A percentile compares a stretch with the other conserved stretches of the same genome.
phyloP scores from a whole-genome alignment of 2,329 filamentous ascomycete species.

The Phialocephala sp. region DNA sequence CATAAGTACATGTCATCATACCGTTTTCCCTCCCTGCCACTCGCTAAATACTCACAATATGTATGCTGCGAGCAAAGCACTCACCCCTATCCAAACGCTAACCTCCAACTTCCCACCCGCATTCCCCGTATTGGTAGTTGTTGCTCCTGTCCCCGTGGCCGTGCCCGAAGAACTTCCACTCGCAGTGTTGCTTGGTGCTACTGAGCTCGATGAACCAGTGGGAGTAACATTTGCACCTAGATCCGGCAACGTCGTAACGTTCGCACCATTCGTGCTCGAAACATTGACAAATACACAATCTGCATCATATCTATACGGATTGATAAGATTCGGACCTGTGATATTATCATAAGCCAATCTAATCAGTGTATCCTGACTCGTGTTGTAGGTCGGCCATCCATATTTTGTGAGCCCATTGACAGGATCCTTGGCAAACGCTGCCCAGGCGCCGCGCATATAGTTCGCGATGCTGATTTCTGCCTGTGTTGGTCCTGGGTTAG shows the following conservation, averaged over 20 bases:
- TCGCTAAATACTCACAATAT: not conserved
- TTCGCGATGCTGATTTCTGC: slow-evolving; percentile 42
- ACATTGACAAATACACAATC: slow-evolving; percentile 36
- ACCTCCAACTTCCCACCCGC: not conserved
- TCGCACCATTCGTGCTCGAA: slow-evolving; percentile 22
- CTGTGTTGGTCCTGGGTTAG: slow-evolving; percentile 32
- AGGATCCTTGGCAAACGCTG: slow-evolving; percentile 48
- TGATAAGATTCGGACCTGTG: slow-evolving; percentile 40
- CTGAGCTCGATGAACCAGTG: slow-evolving; percentile 10
- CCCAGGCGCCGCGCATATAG: slow-evolving; percentile 48
- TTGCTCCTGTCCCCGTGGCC: not conserved
- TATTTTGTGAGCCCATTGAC: slow-evolving; percentile 42
- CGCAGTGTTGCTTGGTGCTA: not conserved
- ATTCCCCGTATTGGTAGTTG: not conserved
- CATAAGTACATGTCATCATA: not conserved
- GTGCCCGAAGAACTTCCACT: not conserved
- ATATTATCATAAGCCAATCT: slow-evolving; percentile 40
- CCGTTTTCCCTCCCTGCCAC: not conserved
- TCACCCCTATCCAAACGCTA: not conserved
- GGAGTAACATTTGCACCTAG: slow-evolving; percentile 25
- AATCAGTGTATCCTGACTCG: slow-evolving; percentile 35
- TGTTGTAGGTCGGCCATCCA: slow-evolving; percentile 41
- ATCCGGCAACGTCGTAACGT: slow-evolving; percentile 21
- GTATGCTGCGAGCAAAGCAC: not conserved
- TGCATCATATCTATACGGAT: slow-evolving; percentile 37